A percentile compares a stretch with the other conserved stretches of the same genome.
Evolutionary conservation across 2,329 filamentous ascomycete species (phyloP).

Genomic region (Aureobasidium sp.): DNA sequence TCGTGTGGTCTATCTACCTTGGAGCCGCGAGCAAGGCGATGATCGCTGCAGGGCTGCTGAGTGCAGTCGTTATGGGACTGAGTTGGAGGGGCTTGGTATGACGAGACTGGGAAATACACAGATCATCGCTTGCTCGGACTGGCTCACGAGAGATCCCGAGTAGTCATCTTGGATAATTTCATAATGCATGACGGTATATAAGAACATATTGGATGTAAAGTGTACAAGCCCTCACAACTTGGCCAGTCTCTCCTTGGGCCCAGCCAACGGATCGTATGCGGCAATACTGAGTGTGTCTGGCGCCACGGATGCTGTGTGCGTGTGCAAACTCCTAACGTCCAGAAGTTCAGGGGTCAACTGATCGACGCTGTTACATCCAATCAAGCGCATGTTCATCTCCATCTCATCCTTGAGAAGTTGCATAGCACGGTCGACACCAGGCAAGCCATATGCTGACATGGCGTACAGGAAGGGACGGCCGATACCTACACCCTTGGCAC

Average conservation of each 20-base stretch:
- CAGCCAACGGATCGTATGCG: slow-evolving; percentile 46
- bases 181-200: background rate
- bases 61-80: background rate
- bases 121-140: too few species aligned
- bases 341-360: slow-evolving; percentile 75
- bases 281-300: slow-evolving; percentile 51
- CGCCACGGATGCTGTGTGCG: slow-evolving; percentile 52
- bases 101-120: background rate
- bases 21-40: too few species aligned
- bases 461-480: slow-evolving; percentile 92
- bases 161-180: background rate
- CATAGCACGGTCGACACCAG: slow-evolving; percentile 87
- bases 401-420: slow-evolving; percentile 90
- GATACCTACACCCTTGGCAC: slow-evolving; percentile 86
- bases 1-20: background rate
- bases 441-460: slow-evolving; percentile 83
- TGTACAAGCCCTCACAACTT: slow-evolving; percentile 26
- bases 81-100: background rate
- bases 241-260: slow-evolving; percentile 33
- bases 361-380: slow-evolving; percentile 66
- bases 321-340: slow-evolving; percentile 62
- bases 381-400: slow-evolving; percentile 97
- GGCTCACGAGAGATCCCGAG: too few species aligned
- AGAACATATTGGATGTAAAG: background rate
- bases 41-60: background rate